phyloP scores from a whole-genome alignment of 2,329 filamentous ascomycete species.

The Aspergillus sp. region DNA sequence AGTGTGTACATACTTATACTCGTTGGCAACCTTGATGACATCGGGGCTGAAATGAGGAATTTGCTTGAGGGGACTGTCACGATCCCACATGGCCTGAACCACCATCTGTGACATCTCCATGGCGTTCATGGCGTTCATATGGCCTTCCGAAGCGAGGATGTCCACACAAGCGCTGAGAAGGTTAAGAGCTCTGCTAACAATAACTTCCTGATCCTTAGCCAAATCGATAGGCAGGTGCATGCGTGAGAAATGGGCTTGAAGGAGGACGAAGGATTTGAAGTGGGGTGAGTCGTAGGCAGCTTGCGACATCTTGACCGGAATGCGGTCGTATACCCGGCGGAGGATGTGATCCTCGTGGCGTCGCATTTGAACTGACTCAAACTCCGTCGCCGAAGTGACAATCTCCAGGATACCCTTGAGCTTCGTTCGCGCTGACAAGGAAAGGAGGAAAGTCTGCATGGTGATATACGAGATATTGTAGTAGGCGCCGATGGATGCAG shows the following conservation, averaged over 20 bases:
- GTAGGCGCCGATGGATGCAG: slow-evolving; percentile 97
- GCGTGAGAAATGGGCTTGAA: slow-evolving; percentile 95
- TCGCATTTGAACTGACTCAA: slow-evolving; percentile 90
- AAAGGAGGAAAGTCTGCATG: slow-evolving; percentile 97
- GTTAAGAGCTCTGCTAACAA: slow-evolving; percentile 80
- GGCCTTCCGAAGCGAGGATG: slow-evolving; percentile 90
- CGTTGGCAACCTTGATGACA: slow-evolving; percentile 77
- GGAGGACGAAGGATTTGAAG: slow-evolving; percentile 96
- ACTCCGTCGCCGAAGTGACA: slow-evolving; percentile 93
- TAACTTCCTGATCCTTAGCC: slow-evolving; percentile 89
- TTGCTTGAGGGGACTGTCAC: slow-evolving; percentile 93
- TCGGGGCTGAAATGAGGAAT: slow-evolving; percentile 91
- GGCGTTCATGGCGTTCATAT: slow-evolving; percentile 94
- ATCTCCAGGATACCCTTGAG: slow-evolving; percentile 97
- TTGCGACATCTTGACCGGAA: slow-evolving; percentile 93
- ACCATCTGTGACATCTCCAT: slow-evolving; percentile 99
- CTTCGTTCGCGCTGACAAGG: slow-evolving; percentile 83
- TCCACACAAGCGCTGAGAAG: slow-evolving; percentile 91
- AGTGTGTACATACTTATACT: slow-evolving; percentile 63
- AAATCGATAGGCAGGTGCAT: slow-evolving; percentile 96
- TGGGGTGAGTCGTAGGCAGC: slow-evolving; percentile 87
- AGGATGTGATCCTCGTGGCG: slow-evolving; percentile 87
- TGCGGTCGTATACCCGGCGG: slow-evolving; percentile 87
- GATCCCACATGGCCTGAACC: slow-evolving; percentile 98
- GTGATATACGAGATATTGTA: slow-evolving; percentile 99